phyloP scores from a whole-genome alignment of 2,329 filamentous ascomycete species.

The Pleurostoma richardsiae region DNA sequence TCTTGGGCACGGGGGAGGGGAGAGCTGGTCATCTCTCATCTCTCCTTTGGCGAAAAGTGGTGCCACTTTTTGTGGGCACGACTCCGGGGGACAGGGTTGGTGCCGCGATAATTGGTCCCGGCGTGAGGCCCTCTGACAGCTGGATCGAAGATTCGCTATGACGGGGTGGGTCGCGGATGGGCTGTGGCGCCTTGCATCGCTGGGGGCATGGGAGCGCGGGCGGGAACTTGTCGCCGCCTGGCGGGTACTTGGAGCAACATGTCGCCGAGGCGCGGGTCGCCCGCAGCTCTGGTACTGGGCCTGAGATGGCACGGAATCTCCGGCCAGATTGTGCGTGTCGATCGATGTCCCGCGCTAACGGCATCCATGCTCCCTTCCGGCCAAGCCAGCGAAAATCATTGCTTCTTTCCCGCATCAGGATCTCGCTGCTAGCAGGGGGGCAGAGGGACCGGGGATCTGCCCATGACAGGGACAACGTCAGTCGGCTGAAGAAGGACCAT shows the following conservation, averaged over 20 bases:
- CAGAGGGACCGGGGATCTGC: no score
- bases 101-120: conserved; percentile 11
- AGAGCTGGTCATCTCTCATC: conserved; percentile 10
- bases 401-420: no score
- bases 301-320: neutral
- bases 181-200: neutral
- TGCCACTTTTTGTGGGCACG: conserved; percentile 13
- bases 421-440: no score
- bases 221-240: neutral
- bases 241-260: conserved; percentile 1
- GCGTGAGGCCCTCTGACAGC: conserved; percentile 8
- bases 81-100: conserved; percentile 3
- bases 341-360: no score
- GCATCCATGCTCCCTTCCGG: no score
- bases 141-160: conserved; percentile 13
- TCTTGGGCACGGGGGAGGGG: conserved; percentile 6
- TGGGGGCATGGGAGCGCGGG: neutral
- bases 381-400: no score
- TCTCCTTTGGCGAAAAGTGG: conserved; percentile 11
- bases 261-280: neutral
- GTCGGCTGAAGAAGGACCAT: no score
- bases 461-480: no score
- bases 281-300: neutral
- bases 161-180: neutral
- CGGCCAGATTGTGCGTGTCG: neutral